These are phyloP conservation scores for Elsinoe necatrix DNA, from an alignment of 2,329 filamentous ascomycete species.

Conservation along the genomic window DNA sequence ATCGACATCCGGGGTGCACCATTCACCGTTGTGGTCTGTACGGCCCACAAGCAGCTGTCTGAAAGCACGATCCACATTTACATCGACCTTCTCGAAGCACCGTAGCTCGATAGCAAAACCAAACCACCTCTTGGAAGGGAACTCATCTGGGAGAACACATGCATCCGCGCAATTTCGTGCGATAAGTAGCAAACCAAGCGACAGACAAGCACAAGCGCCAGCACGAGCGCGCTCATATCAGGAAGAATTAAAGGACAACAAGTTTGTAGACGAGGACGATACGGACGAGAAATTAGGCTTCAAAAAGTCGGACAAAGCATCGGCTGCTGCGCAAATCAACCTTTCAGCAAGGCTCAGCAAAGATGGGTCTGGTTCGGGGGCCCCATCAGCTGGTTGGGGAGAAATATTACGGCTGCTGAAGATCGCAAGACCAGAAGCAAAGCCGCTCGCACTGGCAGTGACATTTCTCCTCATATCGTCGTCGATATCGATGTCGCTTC, in stretches of 20 bases:
- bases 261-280: slow-evolving; percentile 30
- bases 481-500: slow-evolving; percentile 88
- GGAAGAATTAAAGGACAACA: slow-evolving; percentile 19
- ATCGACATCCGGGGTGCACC: background rate
- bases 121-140: background rate
- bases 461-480: slow-evolving; percentile 81
- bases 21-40: background rate
- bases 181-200: slow-evolving; percentile 6
- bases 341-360: slow-evolving; percentile 80
- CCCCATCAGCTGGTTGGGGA: slow-evolving; percentile 49
- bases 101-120: background rate
- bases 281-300: slow-evolving; percentile 54
- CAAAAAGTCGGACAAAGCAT: slow-evolving; percentile 70
- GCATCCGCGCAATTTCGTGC: background rate
- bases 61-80: background rate
- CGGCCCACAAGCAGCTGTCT: background rate
- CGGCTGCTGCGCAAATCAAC: slow-evolving; percentile 81
- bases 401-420: slow-evolving; percentile 84
- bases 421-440: slow-evolving; percentile 78
- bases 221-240: slow-evolving; percentile 17
- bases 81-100: background rate
- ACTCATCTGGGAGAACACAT: background rate
- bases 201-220: slow-evolving; percentile 18
- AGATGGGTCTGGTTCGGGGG: slow-evolving; percentile 51
- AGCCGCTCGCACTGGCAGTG: slow-evolving; percentile 72